Evolutionary conservation across 75 land plant genomes (phyloP), one percentile per base, ranked within the genome.

Genomic region (Cunninghamia lanceolata): DNA sequence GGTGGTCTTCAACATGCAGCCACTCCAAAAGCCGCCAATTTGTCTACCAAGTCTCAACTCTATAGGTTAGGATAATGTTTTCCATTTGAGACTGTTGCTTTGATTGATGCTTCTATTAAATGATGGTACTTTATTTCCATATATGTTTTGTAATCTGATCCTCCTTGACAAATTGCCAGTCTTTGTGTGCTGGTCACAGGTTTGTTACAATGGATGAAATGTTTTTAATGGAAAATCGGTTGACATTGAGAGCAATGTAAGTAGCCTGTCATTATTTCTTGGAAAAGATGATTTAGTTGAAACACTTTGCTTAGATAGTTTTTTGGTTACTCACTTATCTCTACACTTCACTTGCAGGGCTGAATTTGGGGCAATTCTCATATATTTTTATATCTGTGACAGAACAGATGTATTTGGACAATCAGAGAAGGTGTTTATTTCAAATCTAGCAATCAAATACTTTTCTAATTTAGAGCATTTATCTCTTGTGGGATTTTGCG

Each of bases 371-470:
- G 89, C 89, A 9, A 89, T 95, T 75, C 89, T 96, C 54, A 77
- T 91, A 45, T 98, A 95, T 86, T 95, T 93, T 73, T 98, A 93
- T 75, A 70, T 97, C 52, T 95, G 94, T 91, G 99, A 98, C 84
- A 92, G 99, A 86, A 98, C 99, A 87, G 86, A 91, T 86, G 1
- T 96, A 50, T 89, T 98, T 84, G 91, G 87, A 35, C 96, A 94
- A 19, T 90, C 95, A 45, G 88, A 85, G 9, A 98, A 98, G 99
- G 99, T 97, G 54, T 38, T 53, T 85, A n/a, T 75, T 17, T 85
- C 15, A 34, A 73, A 73, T 50, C 56, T 54, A 15, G 4, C 83
- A 84, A 9, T 13, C 74, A 54, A 52, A 73, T 50, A 47, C n/a
- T 82, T 70, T 36, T 42, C 78, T 30, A 16, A 38, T 74, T 73